phyloP scores from a whole-genome alignment of 228 moss, liverwort and hornwort genomes.

The Sphagnum magellanicum region DNA sequence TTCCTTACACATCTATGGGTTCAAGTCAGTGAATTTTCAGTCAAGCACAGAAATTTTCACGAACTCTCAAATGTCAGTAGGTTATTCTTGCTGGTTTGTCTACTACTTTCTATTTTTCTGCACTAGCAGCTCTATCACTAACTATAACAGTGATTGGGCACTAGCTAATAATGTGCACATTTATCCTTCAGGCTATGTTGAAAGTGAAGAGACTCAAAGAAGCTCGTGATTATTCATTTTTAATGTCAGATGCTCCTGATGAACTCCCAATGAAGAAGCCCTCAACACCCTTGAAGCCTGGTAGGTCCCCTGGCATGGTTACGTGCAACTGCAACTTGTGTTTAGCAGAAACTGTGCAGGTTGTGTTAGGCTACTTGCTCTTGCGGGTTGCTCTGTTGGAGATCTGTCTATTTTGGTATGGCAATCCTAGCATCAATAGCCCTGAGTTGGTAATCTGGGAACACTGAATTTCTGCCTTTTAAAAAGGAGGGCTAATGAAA shows the following conservation, averaged over 20 bases:
- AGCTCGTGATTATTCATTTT: slow-evolving; percentile 77
- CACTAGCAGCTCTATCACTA: not conserved
- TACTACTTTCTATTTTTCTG: not conserved
- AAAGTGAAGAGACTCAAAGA: slow-evolving; percentile 79
- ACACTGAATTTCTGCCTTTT: not conserved
- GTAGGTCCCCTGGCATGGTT: not conserved
- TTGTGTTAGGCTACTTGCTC: not conserved
- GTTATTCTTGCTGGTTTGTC: not conserved
- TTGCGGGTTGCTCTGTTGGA: not conserved
- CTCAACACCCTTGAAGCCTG: not conserved
- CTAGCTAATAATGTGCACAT: not conserved
- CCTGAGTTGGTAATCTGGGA: not conserved
- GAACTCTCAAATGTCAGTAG: not conserved
- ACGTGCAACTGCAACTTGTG: not conserved
- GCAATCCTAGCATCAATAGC: not conserved
- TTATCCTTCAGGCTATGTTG: slow-evolving; percentile 3
- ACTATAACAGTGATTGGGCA: not conserved
- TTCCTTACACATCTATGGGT: not conserved
- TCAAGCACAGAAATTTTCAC: not conserved
- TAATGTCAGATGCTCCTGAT: slow-evolving; percentile 57
- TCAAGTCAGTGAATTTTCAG: not conserved
- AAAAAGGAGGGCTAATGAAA: too few species aligned
- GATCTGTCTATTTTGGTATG: not conserved
- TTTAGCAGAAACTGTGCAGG: not conserved
- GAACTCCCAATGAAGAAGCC: slow-evolving; percentile 2